A percentile compares a stretch with the other conserved stretches of the same genome.
Evolutionary conservation across 208 protist species (phyloP).

Genomic region (Entamoeba histolytica): DNA sequence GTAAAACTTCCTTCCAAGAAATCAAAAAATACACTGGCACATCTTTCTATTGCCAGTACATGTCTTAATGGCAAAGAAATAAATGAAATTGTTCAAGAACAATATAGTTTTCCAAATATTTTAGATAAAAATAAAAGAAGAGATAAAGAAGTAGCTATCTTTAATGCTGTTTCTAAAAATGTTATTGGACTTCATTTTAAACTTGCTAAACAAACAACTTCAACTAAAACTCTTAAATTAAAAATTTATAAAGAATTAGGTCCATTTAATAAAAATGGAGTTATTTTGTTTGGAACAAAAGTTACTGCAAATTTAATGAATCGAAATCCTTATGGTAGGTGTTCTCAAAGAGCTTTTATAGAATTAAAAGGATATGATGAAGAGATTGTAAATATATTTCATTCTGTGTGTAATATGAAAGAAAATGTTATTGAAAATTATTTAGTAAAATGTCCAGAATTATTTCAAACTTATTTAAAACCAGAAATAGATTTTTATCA

Average conservation of each 20-base stretch:
- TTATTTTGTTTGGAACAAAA: neutral
- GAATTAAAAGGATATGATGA: neutral
- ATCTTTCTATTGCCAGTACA: neutral
- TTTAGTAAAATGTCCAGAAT: neutral
- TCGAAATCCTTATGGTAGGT: neutral
- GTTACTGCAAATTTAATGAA: neutral
- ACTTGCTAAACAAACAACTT: neutral
- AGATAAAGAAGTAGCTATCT: neutral
- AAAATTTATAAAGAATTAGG: neutral
- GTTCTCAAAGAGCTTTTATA: neutral
- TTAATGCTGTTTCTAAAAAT: neutral
- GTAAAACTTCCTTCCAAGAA: neutral
- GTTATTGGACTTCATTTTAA: neutral
- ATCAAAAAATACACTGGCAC: neutral
- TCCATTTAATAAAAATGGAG: neutral
- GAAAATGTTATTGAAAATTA: neutral
- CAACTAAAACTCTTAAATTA: neutral
- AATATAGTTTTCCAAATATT: neutral
- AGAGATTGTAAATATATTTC: neutral
- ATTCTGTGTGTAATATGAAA: neutral
- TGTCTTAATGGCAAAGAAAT: neutral
- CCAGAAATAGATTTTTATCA: too few species aligned
- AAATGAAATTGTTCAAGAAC: neutral
- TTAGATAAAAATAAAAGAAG: neutral
- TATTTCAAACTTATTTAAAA: too few species aligned